Percentiles rank a stretch among this genome's conserved stretches.
Conservation (phyloP, 768 basidiomycete genomes). For the Paxillus rubicundulus region DNA sequence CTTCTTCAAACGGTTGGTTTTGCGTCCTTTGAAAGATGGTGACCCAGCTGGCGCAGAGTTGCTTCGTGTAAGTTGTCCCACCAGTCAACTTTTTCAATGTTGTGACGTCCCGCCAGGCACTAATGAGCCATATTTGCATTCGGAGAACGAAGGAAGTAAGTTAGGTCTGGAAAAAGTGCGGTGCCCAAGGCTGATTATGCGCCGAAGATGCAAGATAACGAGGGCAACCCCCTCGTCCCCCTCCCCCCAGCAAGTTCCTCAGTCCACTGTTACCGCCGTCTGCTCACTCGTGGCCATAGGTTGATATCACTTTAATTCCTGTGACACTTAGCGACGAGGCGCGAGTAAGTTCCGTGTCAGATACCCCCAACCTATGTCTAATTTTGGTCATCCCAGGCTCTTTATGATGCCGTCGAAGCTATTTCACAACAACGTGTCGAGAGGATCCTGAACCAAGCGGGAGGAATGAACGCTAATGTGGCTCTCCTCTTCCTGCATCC, state of each 20-base stretch:
- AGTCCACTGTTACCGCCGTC: neutral
- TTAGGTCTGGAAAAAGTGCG: neutral
- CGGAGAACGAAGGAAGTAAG: conserved; percentile 79
- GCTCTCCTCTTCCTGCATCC: neutral
- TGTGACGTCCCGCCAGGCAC: conserved; percentile 42
- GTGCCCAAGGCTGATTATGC: conserved; percentile 15
- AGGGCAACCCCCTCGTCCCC: conserved; percentile 69
- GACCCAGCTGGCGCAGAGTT: conserved; percentile 66
- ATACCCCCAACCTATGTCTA: neutral
- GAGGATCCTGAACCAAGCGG: conserved; percentile 43
- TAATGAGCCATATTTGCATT: conserved; percentile 78
- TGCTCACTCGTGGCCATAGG: conserved; percentile 38
- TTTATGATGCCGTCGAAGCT: conserved; percentile 70
- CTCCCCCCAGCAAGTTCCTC: conserved; percentile 59
- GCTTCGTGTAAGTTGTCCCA: conserved; percentile 49
- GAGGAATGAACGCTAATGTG: conserved; percentile 43
- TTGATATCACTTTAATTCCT: conserved; percentile 74
- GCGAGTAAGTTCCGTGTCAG: conserved; percentile 43
- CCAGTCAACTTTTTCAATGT: neutral
- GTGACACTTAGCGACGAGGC: conserved; percentile 64
- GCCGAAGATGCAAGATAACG: conserved; percentile 74
- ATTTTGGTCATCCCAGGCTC: conserved; percentile 34
- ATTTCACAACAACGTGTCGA: conserved; percentile 63
- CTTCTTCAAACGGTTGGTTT: conserved; percentile 74
- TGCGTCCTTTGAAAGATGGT: conserved; percentile 75